Evolutionary conservation across 1,284 basidiomycete species (phyloP), one percentile per base, ranked within the genome.

Genomic region (Leccinum insolens): DNA sequence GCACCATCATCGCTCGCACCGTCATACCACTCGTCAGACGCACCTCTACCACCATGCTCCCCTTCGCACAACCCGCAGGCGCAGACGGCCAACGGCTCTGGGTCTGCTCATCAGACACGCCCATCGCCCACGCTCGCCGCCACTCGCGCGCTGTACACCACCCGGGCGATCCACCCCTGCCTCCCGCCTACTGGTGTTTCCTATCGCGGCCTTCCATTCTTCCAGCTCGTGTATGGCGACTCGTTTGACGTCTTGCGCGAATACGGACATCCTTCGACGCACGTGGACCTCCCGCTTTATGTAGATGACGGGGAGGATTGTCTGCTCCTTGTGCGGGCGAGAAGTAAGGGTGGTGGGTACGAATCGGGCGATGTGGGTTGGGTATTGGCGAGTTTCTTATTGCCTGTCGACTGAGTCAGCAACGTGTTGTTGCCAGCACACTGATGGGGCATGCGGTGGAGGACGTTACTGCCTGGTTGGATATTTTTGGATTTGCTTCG

Each of bases 291-390:
- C 57, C 92, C 92, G 6, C 75, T 94, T 67, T 88, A 88, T 73
- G 88, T 93, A 39, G 91, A 93, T 71, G 91, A 93, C 63, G 91
- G 92, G 9, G 92, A 92, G 71, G 92, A 94, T 71, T 93, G 91
- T 78, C 79, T 94, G 70, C 79, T 94, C 65, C 83, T 93, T 41
- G 84, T 82, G 64, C 76, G 89, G 62, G 85, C 88, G 75, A 78
- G 77, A 15, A 60, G 62, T 39, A 76, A 74, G 49, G 69, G 76
- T 4, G 58, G 68, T 69, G 72, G 68, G 70, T 68, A 73, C 39
- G 76, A 78, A 3, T 46, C 69, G 7, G 84, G 86, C 8, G 81
- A 84, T 7, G 82, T 92, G n/a, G 92, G 92, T 0, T 93, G 92
- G 91, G 88, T 88, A 1, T 77, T 94, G 68, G 92, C 92, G 39